These are phyloP conservation scores for Boletus fagicola DNA, from an alignment of 768 basidiomycete species.

Conservation along the genomic window DNA sequence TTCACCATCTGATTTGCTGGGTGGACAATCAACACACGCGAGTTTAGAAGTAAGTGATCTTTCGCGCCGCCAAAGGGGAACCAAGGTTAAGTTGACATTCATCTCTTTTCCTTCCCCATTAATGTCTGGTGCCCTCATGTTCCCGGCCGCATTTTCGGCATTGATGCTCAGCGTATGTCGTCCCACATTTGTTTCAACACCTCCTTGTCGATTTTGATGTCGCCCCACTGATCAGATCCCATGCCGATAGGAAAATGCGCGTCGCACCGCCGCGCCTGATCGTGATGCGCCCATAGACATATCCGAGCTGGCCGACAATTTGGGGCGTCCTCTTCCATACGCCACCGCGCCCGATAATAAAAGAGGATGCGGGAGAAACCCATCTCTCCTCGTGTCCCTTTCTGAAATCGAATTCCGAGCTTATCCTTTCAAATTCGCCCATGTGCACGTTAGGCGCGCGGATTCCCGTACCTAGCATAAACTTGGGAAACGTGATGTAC, in stretches of 20 bases:
- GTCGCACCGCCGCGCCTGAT: constrained; percentile 46
- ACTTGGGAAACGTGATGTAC: no score
- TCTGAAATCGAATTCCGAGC: no score
- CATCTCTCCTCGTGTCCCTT: no score
- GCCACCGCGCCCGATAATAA: not conserved
- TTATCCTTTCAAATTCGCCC: no score
- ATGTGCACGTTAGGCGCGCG: no score
- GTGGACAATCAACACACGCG: no score
- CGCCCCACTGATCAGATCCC: constrained; percentile 43
- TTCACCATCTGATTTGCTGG: no score
- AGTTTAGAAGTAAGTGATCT: no score
- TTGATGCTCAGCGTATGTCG: constrained; percentile 22
- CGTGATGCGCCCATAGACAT: constrained; percentile 55
- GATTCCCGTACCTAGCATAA: no score
- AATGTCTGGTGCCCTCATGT: constrained; percentile 23
- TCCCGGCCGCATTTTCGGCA: constrained; percentile 19
- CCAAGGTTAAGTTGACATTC: no score
- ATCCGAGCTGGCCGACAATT: constrained; percentile 59
- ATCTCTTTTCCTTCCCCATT: constrained; percentile 12
- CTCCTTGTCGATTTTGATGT: not conserved
- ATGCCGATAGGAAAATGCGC: constrained; percentile 60
- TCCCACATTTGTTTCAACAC: not conserved
- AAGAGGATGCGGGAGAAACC: not conserved
- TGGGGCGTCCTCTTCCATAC: not conserved
- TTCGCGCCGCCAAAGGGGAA: no score